Conservation (phyloP, 192 early-diverging fungal species). For the Coemansia sp. region DNA sequence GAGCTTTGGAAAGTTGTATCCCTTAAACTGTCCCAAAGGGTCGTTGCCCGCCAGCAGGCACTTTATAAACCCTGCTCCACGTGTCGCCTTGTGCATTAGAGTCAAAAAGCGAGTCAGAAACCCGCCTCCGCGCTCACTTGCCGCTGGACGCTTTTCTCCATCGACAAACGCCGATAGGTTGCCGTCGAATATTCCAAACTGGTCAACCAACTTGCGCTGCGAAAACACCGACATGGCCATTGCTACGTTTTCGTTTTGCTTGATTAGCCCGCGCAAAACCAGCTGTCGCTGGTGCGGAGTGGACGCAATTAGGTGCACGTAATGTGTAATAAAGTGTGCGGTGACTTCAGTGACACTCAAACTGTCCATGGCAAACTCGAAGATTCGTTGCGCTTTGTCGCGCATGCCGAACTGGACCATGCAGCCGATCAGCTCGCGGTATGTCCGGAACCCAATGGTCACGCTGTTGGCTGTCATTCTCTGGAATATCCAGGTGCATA, state of each 20-base stretch:
- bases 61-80: slow-evolving; percentile 29
- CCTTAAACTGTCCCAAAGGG: slow-evolving; percentile 25
- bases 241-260: slow-evolving; percentile 8
- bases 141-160: slow-evolving; percentile 11
- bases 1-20: slow-evolving; percentile 41
- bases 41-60: slow-evolving; percentile 41
- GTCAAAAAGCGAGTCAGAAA: slow-evolving; percentile 18
- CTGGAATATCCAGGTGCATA: slow-evolving; percentile 43
- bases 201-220: slow-evolving; percentile 21
- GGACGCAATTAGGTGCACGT: slow-evolving; percentile 23
- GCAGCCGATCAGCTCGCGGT: slow-evolving; percentile 44
- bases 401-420: slow-evolving; percentile 29
- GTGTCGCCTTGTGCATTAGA: slow-evolving; percentile 20
- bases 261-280: slow-evolving; percentile 15
- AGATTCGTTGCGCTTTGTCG: slow-evolving; percentile 43
- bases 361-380: slow-evolving; percentile 42
- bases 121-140: slow-evolving; percentile 15
- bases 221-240: slow-evolving; percentile 15
- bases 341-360: slow-evolving; percentile 13
- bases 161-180: slow-evolving; percentile 24
- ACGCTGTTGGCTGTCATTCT: slow-evolving; percentile 25
- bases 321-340: slow-evolving; percentile 26
- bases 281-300: slow-evolving; percentile 29
- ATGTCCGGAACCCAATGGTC: slow-evolving; percentile 21
- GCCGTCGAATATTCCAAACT: slow-evolving; percentile 45